These are phyloP conservation scores for Corylus heterophylla DNA, from an alignment of 306 rosid species.

Conservation along the genomic window DNA sequence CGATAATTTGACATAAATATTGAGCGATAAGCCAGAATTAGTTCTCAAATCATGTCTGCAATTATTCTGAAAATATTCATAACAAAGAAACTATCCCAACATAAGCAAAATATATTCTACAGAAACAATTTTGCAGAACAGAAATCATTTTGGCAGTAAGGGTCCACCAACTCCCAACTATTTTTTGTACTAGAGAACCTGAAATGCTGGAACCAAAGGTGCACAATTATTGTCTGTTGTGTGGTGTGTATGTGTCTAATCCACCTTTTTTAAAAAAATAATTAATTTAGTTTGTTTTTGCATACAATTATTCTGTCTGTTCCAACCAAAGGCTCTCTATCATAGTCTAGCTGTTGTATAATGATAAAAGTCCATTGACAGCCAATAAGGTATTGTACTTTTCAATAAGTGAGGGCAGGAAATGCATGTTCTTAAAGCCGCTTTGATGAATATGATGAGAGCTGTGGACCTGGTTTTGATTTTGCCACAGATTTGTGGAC, in stretches of 20 bases:
- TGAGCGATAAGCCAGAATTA: no score
- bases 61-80: neutral
- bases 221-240: neutral
- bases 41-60: neutral
- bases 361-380: constrained; percentile 2
- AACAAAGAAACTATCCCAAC: neutral
- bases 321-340: neutral
- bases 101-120: neutral
- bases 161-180: neutral
- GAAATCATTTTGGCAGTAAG: neutral
- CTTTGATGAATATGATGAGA: neutral
- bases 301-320: neutral
- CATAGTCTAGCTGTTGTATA: neutral
- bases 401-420: neutral
- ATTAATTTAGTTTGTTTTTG: no score
- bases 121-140: neutral
- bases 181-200: neutral
- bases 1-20: no score
- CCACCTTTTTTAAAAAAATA: no score
- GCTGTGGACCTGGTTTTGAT: neutral
- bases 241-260: neutral
- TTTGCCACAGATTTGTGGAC: constrained; percentile 3
- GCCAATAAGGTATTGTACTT: neutral
- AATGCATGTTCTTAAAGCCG: constrained; percentile 6
- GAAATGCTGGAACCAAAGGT: constrained; percentile 3